These are phyloP conservation scores for Ophiostoma novo-ulmi DNA, from an alignment of 2,329 filamentous ascomycete genomes.

Conservation along the genomic window DNA sequence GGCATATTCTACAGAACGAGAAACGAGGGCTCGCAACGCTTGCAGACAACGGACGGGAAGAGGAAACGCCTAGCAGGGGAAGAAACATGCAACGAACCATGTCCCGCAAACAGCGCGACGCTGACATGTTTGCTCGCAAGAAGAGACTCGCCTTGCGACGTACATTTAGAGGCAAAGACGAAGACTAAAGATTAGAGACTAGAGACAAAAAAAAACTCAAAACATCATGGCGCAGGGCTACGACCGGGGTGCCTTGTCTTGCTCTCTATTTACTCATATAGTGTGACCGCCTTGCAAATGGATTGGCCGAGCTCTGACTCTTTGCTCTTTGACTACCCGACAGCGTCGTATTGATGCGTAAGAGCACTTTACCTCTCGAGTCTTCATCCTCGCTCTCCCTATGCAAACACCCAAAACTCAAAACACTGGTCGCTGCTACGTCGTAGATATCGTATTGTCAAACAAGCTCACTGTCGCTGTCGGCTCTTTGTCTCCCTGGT, in stretches of 20 bases:
- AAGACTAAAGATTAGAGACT: no score
- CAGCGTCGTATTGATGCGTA: conserved; percentile 6
- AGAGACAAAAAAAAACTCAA: neutral
- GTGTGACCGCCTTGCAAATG: no score
- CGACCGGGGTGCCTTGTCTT: neutral
- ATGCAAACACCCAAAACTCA: neutral
- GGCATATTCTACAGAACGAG: neutral
- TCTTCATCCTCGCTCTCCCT: neutral
- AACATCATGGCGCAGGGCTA: conserved; percentile 2
- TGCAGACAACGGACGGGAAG: neutral
- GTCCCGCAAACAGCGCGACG: conserved; percentile 11
- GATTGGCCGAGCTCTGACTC: neutral
- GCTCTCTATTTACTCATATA: neutral
- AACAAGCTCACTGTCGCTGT: neutral
- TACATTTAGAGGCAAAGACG: no score
- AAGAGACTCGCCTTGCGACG: neutral
- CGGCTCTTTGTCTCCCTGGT: neutral
- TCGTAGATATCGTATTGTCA: conserved; percentile 4
- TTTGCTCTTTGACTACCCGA: neutral
- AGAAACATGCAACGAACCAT: conserved; percentile 13
- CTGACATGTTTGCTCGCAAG: neutral
- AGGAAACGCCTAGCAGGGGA: neutral
- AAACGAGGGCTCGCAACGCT: neutral
- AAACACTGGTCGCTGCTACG: conserved; percentile 4
- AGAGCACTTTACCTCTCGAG: neutral